A percentile compares a stretch with the other conserved stretches of the same genome.
phyloP scores from a whole-genome alignment of 2,329 filamentous ascomycete species.

The Dactylellina parvicollis region DNA sequence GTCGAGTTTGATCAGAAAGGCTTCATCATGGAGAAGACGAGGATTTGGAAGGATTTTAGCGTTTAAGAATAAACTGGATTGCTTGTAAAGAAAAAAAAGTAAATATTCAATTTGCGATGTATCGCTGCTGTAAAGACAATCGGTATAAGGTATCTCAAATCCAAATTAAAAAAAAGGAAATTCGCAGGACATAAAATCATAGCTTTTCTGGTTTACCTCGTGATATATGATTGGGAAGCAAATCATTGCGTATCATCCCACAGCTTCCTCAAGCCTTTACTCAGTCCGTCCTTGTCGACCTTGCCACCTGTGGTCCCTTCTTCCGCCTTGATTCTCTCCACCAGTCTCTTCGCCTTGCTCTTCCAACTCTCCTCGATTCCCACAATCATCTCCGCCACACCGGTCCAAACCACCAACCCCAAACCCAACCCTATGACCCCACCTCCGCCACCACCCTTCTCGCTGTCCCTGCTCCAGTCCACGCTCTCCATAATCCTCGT shows the following conservation, averaged over 20 bases:
- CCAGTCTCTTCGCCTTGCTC: slow-evolving; percentile 40
- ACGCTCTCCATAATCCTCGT: slow-evolving; percentile 49
- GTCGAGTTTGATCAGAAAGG: slow-evolving; percentile 71
- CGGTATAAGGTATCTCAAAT: slow-evolving; percentile 36
- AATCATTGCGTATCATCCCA: slow-evolving; percentile 36
- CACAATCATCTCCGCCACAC: slow-evolving; percentile 49
- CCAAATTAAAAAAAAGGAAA: slow-evolving; percentile 1
- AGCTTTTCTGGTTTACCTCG: background rate
- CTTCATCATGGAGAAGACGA: slow-evolving; percentile 66
- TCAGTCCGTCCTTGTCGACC: slow-evolving; percentile 39
- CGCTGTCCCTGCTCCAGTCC: slow-evolving; percentile 29
- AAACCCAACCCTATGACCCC: slow-evolving; percentile 43
- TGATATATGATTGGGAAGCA: background rate
- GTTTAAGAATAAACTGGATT: too few species aligned
- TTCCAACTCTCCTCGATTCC: slow-evolving; percentile 51
- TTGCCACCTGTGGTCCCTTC: slow-evolving; percentile 33
- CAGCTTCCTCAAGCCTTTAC: slow-evolving; percentile 29
- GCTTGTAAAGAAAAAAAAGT: background rate
- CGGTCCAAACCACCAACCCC: slow-evolving; percentile 46
- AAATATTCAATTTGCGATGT: background rate
- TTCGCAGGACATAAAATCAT: slow-evolving; percentile 1
- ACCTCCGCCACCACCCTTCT: slow-evolving; percentile 29
- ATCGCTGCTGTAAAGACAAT: slow-evolving; percentile 9
- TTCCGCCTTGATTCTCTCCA: slow-evolving; percentile 42
- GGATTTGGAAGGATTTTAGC: slow-evolving; percentile 64